Conservation (phyloP, 2,329 filamentous ascomycete genomes). For the Exophiala oligosperma region DNA sequence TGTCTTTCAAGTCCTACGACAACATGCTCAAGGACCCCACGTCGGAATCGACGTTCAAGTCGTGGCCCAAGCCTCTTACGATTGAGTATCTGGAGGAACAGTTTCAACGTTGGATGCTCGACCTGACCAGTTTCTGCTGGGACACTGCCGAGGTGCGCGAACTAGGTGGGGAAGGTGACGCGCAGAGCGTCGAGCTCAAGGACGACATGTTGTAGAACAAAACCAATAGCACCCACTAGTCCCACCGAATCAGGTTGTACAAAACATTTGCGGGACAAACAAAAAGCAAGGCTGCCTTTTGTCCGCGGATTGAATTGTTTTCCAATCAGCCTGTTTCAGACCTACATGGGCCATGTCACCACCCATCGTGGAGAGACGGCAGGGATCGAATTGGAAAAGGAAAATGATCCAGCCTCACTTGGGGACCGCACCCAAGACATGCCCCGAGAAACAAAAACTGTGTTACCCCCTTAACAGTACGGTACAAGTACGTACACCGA, state of each 20-base stretch:
- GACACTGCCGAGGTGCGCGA: conserved; percentile 27
- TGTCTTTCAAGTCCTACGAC: conserved; percentile 29
- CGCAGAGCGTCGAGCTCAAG: conserved; percentile 14
- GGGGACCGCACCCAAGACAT: too few relatives aligned
- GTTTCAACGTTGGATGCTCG: conserved; percentile 26
- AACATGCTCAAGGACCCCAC: conserved; percentile 26
- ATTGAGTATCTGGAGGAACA: conserved; percentile 31
- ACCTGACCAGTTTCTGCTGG: conserved; percentile 29
- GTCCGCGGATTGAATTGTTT: too few relatives aligned
- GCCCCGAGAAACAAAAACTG: too few relatives aligned
- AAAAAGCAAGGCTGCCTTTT: not conserved
- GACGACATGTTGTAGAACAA: conserved; percentile 19
- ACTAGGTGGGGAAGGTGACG: conserved; percentile 19
- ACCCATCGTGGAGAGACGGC: too few relatives aligned
- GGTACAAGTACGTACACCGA: too few relatives aligned
- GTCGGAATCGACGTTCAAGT: conserved; percentile 22
- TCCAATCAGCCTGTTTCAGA: too few relatives aligned
- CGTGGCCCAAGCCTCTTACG: conserved; percentile 29
- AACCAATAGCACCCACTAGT: not conserved
- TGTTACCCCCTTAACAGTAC: too few relatives aligned
- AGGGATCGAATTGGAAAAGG: too few relatives aligned
- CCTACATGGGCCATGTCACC: too few relatives aligned
- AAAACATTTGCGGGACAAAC: not conserved
- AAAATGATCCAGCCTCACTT: too few relatives aligned
- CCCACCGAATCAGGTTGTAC: too few relatives aligned